phyloP scores from a whole-genome alignment of 768 basidiomycete genomes.

The Pulveroboletus sp. region DNA sequence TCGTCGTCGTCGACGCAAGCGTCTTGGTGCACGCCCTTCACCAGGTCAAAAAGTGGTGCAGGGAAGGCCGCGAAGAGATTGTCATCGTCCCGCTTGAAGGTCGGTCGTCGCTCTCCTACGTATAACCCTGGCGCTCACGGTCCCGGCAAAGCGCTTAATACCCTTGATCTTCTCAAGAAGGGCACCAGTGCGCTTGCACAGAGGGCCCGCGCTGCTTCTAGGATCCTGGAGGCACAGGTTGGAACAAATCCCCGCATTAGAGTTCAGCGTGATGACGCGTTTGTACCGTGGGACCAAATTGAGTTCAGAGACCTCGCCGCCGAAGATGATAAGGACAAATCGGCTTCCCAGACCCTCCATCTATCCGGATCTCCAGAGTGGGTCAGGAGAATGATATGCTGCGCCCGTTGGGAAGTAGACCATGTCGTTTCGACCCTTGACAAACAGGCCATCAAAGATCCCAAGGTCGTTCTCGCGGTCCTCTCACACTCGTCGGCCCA shows the following conservation, averaged over 20 bases:
- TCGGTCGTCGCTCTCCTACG: conserved; percentile 32
- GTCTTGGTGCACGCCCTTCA: conserved; percentile 74
- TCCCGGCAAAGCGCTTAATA: conserved; percentile 66
- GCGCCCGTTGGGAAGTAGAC: conserved; percentile 71
- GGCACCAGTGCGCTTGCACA: conserved; percentile 74
- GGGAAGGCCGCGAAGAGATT: conserved; percentile 70
- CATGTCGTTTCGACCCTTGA: conserved; percentile 39
- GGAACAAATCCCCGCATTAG: conserved; percentile 77
- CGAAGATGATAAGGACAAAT: conserved; percentile 24
- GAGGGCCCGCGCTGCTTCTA: conserved; percentile 81
- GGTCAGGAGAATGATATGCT: conserved; percentile 81
- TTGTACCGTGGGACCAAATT: conserved; percentile 77
- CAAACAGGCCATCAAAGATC: conserved; percentile 20
- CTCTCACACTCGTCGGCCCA: conserved; percentile 32
- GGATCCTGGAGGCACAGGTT: conserved; percentile 84
- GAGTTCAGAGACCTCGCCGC: conserved; percentile 40
- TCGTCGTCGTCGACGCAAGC: conserved; percentile 77
- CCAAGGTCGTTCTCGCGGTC: conserved; percentile 63
- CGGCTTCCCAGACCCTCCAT: conserved; percentile 22
- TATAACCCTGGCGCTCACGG: conserved; percentile 6
- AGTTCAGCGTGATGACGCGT: conserved; percentile 80
- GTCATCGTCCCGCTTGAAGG: conserved; percentile 88
- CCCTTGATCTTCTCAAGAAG: conserved; percentile 90
- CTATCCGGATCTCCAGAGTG: conserved; percentile 64
- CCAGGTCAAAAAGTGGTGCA: conserved; percentile 80